Percentiles rank a stretch among this genome's conserved stretches.
These are phyloP conservation scores for Coniferiporia sulphurascens DNA, from an alignment of 1,284 basidiomycete genomes.

Conservation along the genomic window DNA sequence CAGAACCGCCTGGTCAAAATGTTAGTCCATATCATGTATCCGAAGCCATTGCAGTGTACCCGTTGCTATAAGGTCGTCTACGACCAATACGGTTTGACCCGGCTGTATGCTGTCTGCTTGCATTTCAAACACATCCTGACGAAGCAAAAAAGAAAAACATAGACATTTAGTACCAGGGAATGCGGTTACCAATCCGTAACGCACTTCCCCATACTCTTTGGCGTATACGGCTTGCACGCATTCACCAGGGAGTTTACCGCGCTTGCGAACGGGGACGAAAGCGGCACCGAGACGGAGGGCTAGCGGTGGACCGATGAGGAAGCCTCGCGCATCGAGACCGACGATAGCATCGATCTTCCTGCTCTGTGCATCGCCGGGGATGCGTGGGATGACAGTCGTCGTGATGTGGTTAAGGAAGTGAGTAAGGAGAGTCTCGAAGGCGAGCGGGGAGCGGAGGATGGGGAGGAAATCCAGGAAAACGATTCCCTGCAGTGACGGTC, in stretches of 20 bases:
- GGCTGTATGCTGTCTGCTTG: slow-evolving; percentile 81
- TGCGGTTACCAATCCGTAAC: slow-evolving; percentile 25
- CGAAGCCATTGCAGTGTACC: slow-evolving; percentile 41
- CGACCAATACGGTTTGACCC: slow-evolving; percentile 82
- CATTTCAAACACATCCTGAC: slow-evolving; percentile 90
- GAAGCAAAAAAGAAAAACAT: background rate
- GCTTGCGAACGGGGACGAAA: slow-evolving; percentile 95
- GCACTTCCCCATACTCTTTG: slow-evolving; percentile 90
- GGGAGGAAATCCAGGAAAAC: slow-evolving; percentile 90
- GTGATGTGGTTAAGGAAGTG: slow-evolving; percentile 87
- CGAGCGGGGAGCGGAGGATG: slow-evolving; percentile 76
- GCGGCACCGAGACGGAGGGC: slow-evolving; percentile 89
- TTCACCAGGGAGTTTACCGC: slow-evolving; percentile 89
- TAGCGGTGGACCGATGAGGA: slow-evolving; percentile 91
- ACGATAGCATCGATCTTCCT: slow-evolving; percentile 92
- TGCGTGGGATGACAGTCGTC: slow-evolving; percentile 11
- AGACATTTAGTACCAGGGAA: background rate
- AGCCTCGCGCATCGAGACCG: slow-evolving; percentile 94
- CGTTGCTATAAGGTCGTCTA: slow-evolving; percentile 97
- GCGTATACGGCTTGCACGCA: slow-evolving; percentile 77
- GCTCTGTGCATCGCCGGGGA: slow-evolving; percentile 40
- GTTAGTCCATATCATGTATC: background rate
- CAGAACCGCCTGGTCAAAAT: slow-evolving; percentile 73
- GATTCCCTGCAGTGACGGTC: slow-evolving; percentile 52
- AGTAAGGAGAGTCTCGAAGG: slow-evolving; percentile 89